A percentile compares a stretch with the other conserved stretches of the same genome.
phyloP scores from a whole-genome alignment of 2,329 filamentous ascomycete species.

The Penicillium sp. region DNA sequence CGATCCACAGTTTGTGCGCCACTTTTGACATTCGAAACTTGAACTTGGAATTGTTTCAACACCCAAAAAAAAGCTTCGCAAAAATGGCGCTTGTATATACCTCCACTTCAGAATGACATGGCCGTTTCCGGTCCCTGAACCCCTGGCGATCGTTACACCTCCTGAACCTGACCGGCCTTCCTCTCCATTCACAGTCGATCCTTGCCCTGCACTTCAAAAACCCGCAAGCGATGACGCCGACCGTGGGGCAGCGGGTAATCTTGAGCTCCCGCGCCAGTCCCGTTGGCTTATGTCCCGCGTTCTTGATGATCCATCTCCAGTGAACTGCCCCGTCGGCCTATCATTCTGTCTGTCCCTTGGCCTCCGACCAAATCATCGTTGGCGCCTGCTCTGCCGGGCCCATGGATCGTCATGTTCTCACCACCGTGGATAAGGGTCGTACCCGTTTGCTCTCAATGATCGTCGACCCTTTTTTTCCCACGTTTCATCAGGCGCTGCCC shows the following conservation, averaged over 20 bases:
- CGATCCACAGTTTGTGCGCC: constrained; percentile 1
- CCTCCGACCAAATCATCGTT: constrained; percentile 11
- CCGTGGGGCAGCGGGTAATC: constrained; percentile 18
- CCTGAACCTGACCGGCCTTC: constrained; percentile 5
- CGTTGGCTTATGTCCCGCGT: constrained; percentile 22
- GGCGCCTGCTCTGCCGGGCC: constrained; percentile 5
- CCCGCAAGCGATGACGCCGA: constrained; percentile 23
- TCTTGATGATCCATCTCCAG: constrained; percentile 20
- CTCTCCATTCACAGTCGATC: constrained; percentile 14
- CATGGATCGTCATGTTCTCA: constrained; percentile 16
- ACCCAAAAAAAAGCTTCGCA: background rate
- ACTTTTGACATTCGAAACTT: background rate
- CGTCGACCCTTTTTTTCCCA: constrained; percentile 10
- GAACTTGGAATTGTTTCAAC: background rate
- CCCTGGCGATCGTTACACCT: constrained; percentile 6
- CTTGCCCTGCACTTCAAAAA: constrained; percentile 11
- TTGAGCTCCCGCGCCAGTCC: constrained; percentile 12
- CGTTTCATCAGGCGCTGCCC: constrained; percentile 10
- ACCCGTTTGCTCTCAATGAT: constrained; percentile 8
- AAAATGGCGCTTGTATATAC: background rate
- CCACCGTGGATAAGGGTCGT: background rate
- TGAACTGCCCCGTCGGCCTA: constrained; percentile 13
- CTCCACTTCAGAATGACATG: background rate
- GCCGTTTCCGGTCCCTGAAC: background rate
- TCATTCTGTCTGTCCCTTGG: constrained; percentile 8